Evolutionary conservation across 176 grass and related monocot species (phyloP).

Genomic region (Chloris gayana): DNA sequence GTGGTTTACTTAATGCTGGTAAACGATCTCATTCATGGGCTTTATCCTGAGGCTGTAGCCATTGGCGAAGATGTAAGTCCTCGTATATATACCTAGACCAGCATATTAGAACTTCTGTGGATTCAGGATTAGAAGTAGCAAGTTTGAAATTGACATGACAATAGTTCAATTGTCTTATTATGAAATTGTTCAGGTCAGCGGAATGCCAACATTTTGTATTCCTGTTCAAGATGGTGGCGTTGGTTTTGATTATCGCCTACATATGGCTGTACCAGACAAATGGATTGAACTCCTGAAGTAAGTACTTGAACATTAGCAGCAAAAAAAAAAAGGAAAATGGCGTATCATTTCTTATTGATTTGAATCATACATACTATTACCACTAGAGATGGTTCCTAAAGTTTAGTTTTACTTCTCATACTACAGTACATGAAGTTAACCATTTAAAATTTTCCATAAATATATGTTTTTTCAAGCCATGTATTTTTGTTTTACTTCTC

Average conservation of each 20-base stretch:
- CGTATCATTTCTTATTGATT: constrained; percentile 1
- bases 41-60: constrained; percentile 79
- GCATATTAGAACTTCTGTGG: constrained; percentile 8
- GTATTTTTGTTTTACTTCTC: constrained; percentile 5
- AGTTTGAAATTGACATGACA: not conserved
- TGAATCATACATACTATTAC: constrained; percentile 19
- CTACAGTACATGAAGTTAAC: not conserved
- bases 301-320: constrained; percentile 33
- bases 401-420: not conserved
- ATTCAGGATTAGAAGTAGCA: not conserved
- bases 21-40: constrained; percentile 88
- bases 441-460: not conserved
- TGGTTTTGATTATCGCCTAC: constrained; percentile 93
- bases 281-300: constrained; percentile 99
- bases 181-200: constrained; percentile 73
- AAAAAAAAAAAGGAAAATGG: constrained; percentile 19
- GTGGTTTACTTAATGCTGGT: constrained; percentile 97
- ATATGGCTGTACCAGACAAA: constrained; percentile 94
- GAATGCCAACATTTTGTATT: constrained; percentile 94
- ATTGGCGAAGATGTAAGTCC: constrained; percentile 95
- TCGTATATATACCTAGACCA: constrained; percentile 16
- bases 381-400: not conserved
- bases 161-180: constrained; percentile 9
- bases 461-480: not conserved
- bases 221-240: constrained; percentile 90